phyloP scores from a whole-genome alignment of 306 rosid species.

The Begonia fuchsioides region DNA sequence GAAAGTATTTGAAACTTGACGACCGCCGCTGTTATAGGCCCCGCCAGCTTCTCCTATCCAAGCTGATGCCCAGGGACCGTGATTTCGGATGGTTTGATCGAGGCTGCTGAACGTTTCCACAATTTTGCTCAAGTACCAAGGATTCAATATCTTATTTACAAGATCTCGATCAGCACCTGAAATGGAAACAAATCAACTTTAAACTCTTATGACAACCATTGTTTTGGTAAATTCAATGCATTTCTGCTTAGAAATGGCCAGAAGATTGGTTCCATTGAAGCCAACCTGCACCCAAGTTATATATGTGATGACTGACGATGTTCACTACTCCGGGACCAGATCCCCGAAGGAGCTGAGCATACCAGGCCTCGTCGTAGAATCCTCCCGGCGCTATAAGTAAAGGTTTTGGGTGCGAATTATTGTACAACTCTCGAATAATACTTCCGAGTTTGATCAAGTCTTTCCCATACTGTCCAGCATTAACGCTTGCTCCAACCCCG shows the following conservation, averaged over 20 bases:
- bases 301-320: slow-evolving; percentile 63
- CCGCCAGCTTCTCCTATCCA: slow-evolving; percentile 99
- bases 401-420: slow-evolving; percentile 34
- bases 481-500: slow-evolving; percentile 71
- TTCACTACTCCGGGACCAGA: slow-evolving; percentile 55
- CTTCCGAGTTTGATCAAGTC: slow-evolving; percentile 57
- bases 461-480: slow-evolving; percentile 66
- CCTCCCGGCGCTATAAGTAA: slow-evolving; percentile 85
- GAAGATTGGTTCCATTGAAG: slow-evolving; percentile 8
- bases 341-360: slow-evolving; percentile 47
- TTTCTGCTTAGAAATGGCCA: slow-evolving; percentile 5
- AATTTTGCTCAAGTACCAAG: slow-evolving; percentile 36
- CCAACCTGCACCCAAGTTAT: slow-evolving; percentile 90
- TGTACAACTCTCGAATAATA: slow-evolving; percentile 34
- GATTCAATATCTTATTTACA: slow-evolving; percentile 51
- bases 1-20: slow-evolving; percentile 58
- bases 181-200: slow-evolving; percentile 1
- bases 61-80: slow-evolving; percentile 78
- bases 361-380: slow-evolving; percentile 67
- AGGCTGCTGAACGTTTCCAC: slow-evolving; percentile 32
- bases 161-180: slow-evolving; percentile 63
- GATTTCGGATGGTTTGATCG: slow-evolving; percentile 32
- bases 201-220: too few relatives aligned
- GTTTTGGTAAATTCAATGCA: slow-evolving; percentile 42
- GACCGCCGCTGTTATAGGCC: slow-evolving; percentile 88